phyloP scores from a whole-genome alignment of 257 asterid species.

The Penstemon eatonii region DNA sequence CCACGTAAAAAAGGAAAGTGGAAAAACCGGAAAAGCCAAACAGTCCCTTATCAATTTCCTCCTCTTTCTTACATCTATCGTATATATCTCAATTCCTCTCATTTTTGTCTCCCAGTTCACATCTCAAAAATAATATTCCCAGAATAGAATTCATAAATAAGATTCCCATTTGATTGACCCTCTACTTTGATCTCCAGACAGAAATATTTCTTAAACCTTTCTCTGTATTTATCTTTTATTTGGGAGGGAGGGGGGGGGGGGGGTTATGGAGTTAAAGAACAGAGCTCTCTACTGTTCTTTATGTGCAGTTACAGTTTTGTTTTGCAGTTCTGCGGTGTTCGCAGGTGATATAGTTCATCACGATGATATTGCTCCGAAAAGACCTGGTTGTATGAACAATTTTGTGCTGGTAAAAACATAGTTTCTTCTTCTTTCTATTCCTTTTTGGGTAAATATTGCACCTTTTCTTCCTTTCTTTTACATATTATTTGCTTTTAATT shows the following conservation, averaged over 20 bases:
- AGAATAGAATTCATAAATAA: slow-evolving; percentile 8
- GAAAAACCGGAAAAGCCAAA: slow-evolving; percentile 30
- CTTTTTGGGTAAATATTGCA: not conserved
- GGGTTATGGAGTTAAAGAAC: slow-evolving; percentile 51
- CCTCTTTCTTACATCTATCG: slow-evolving; percentile 29
- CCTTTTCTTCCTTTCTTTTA: not conserved
- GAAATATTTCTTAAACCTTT: slow-evolving; percentile 8
- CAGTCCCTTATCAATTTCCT: slow-evolving; percentile 28
- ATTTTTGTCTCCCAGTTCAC: slow-evolving; percentile 28
- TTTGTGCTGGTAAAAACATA: slow-evolving; percentile 69
- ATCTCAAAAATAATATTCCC: slow-evolving; percentile 22
- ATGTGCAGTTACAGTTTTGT: slow-evolving; percentile 42
- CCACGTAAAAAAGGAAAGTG: not conserved
- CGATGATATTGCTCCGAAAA: slow-evolving; percentile 75
- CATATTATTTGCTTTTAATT: not conserved
- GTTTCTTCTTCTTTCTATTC: not conserved
- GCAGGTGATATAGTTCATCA: slow-evolving; percentile 92
- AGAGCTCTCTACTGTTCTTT: slow-evolving; percentile 40
- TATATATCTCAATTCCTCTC: slow-evolving; percentile 38
- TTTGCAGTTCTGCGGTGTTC: slow-evolving; percentile 45
- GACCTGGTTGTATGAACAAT: slow-evolving; percentile 84
- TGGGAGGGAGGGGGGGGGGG: not conserved
- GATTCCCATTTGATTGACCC: slow-evolving; percentile 34
- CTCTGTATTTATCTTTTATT: not conserved
- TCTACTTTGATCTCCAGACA: slow-evolving; percentile 38